Evolutionary conservation across 2,329 filamentous ascomycete species (phyloP), one percentile per base, ranked within the genome.

Genomic region (Penicillium sp.): DNA sequence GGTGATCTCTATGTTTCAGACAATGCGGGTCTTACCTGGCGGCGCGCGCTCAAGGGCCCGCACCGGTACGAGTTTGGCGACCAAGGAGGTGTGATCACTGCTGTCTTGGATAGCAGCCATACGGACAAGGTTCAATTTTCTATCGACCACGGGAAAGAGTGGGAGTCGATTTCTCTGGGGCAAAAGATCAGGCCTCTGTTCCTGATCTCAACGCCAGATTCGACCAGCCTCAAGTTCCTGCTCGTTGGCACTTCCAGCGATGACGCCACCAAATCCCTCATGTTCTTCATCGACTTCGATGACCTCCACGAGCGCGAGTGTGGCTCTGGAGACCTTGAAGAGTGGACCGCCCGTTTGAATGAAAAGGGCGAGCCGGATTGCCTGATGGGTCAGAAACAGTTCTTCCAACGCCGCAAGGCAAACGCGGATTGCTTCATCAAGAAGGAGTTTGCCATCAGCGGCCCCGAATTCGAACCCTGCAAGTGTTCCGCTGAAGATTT

Each of bases 21-120:
- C 68, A 86, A 97, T 73, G 93, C 92, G 20, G 94, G 94, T 39
- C 76, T 90, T 58, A 92, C 86, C 1, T 99, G 95, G 94, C 84
- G 80, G 37, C 79, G 86, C 69, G 83, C 74, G 18, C 81, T 90
- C 5, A 80, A 92, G 16, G 90, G 90, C 20, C 89, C 92, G 13
- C 92, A 97, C 76, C 94, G 95, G 72, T 99, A 96, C 74, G 92
- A 97, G 69, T 95, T 97, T 72, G 94, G 94, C 51, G 93, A 97
- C 66, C 89, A 95, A 63, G 94, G 94, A 1, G 92, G 92, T 16
- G 84, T 99, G 20, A 79, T 99, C 31, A 82, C 97, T 31, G 94
- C 94, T 4, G 80, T 97, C 37, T 82, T 84, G 60, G 90, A 96
- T 66, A 78, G 81, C 47, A 79, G 75, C 14, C 77, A 79, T 46